Evolutionary conservation across 768 basidiomycete genomes (phyloP).

Genomic region (Lactarius psammicola): DNA sequence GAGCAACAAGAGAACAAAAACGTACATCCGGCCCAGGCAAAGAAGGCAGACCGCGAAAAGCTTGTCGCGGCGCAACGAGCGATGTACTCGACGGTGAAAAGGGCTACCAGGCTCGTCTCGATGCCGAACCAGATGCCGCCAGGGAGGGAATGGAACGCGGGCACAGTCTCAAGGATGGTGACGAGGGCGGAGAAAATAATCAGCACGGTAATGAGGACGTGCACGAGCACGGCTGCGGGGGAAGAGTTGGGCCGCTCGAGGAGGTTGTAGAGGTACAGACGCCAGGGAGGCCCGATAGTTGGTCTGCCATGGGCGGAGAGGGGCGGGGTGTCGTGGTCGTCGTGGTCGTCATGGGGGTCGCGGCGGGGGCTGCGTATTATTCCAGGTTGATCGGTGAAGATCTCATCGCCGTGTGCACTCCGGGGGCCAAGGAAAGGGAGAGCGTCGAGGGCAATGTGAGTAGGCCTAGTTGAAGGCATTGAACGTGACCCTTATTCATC

Average conservation of each 20-base stretch:
- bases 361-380: not conserved
- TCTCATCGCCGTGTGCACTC: not conserved
- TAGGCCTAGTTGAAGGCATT: slow-evolving; percentile 16
- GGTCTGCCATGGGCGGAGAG: not conserved
- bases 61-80: slow-evolving; percentile 76
- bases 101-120: slow-evolving; percentile 77
- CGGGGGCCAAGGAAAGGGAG: slow-evolving; percentile 5
- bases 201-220: slow-evolving; percentile 64
- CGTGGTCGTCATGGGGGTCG: not conserved
- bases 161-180: slow-evolving; percentile 78
- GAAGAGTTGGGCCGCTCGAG: slow-evolving; percentile 82
- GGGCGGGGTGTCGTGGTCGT: not conserved
- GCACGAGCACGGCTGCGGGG: slow-evolving; percentile 69
- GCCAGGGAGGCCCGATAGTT: slow-evolving; percentile 46
- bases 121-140: slow-evolving; percentile 81
- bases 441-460: slow-evolving; percentile 16
- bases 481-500: not conserved
- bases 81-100: slow-evolving; percentile 86
- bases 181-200: slow-evolving; percentile 75
- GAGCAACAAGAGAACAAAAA: slow-evolving; percentile 13
- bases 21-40: slow-evolving; percentile 70
- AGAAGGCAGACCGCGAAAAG: slow-evolving; percentile 55
- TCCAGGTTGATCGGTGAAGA: slow-evolving; percentile 13
- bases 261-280: slow-evolving; percentile 62
- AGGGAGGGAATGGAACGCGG: slow-evolving; percentile 66